Evolutionary conservation across 768 basidiomycete genomes (phyloP), one percentile per base, ranked within the genome.

Genomic region (Suillus clintonianus): DNA sequence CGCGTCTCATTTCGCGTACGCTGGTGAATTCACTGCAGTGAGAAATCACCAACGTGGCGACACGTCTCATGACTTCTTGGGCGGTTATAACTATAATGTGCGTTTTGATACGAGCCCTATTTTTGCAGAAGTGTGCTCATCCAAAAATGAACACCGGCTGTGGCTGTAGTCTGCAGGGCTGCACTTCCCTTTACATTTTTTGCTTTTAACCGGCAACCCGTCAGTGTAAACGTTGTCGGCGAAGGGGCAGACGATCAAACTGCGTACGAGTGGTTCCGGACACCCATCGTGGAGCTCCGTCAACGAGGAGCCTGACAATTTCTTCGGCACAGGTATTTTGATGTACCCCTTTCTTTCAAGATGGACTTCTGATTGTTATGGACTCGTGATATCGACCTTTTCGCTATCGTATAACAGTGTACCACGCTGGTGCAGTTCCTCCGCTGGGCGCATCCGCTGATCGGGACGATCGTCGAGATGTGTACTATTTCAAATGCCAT

Each of bases 121-220:
- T 45, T 55, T 5, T 34, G 27, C 36, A 50, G 17, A 42, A 30
- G 39, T 32, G 51, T 58, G 53, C 62, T 55, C 24, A 22, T 8
- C 27, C 54, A 39, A 61, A 50, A 60, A 53, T 43, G 60, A 61
- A 37, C 55, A 22, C 51, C 63, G 43, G 50, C 34, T 60, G 39
- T 59, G 34, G 15, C 55, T 47, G 43, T 58, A 69, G 65, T 57
- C 48, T 62, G 65, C 43, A 51, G 42, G 30, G 66, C 70, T n/a
- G 43, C 17, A 17, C 48, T 8, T 80, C 83, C n/a, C 68, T 83
- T 43, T 82, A 76, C 63, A 74, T 85, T 60, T 83, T 50, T 81
- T 1, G 81, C 77, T 36, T 81, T 82, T 59, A 79, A 83, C 62
- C 76, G 78, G 19, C 80, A 80, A 68, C 79, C 80, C 10, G 64